phyloP scores from a whole-genome alignment of 73 alveolate species.

The Paraurostyla sp. region DNA sequence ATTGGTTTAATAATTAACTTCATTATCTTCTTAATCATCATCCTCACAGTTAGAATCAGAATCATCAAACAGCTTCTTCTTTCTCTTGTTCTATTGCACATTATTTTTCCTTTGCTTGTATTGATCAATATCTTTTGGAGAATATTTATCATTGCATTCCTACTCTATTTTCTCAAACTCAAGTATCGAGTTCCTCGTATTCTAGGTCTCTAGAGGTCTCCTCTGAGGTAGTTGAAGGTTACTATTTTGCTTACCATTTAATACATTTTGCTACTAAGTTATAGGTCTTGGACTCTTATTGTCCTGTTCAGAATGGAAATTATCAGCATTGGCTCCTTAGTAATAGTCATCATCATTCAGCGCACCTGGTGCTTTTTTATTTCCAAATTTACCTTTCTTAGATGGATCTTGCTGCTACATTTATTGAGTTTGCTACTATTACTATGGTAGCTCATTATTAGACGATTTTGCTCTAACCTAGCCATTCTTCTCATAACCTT shows the following conservation, averaged over 20 bases:
- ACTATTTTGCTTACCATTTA: too few relatives aligned
- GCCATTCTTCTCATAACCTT: slow-evolving; percentile 25
- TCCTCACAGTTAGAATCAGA: slow-evolving; percentile 4
- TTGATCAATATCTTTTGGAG: slow-evolving; percentile 6
- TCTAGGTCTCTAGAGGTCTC: not conserved
- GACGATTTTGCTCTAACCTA: not conserved
- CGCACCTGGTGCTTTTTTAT: not conserved
- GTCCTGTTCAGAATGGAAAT: not conserved
- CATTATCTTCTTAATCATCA: not conserved
- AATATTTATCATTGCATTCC: slow-evolving; percentile 38
- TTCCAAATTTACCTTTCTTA: not conserved
- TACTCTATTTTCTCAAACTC: slow-evolving; percentile 42
- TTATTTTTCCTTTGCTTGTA: not conserved
- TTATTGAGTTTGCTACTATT: not conserved
- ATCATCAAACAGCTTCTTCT: slow-evolving; percentile 36
- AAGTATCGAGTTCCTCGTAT: slow-evolving; percentile 21
- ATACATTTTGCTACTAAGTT: not conserved
- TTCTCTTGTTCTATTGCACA: not conserved
- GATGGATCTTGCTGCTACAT: not conserved
- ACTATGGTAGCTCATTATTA: not conserved
- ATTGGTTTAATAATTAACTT: not conserved
- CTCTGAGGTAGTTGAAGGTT: too few relatives aligned
- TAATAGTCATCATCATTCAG: slow-evolving; percentile 11
- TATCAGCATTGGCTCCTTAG: too few relatives aligned
- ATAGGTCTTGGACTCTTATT: slow-evolving; percentile 15